Base-by-base conservation (phyloP, 352 stramenopile species). In the Phytophthora cactorum region DNA sequence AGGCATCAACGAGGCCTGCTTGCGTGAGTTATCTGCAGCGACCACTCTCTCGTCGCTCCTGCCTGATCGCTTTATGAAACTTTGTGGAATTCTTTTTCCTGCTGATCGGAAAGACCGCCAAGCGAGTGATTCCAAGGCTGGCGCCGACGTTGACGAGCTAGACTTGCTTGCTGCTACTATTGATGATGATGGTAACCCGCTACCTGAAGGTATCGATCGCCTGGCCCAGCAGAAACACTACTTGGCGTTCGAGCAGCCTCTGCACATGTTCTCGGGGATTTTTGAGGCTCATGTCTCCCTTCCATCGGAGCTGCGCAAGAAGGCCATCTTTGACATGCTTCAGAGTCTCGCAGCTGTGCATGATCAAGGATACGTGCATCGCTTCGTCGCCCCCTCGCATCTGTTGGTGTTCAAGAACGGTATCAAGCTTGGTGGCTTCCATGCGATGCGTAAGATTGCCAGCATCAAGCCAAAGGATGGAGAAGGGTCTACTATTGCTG, bases 181-280 rank as follows among this genome's bases (percentile, higher is more conserved):
- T 28, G 75, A 79, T 45, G 72, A 72, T 10, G 73, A 77, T 14
- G 71, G 74, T 1, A 72, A 73, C 53, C 52, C 55, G 25, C 25
- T 75, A 7, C 67, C 74, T 32, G 60, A 76, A 65, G 69, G 70
- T 0, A 62, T 82, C 17, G 75, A 77, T 43, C 73, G 67, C 2
- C 44, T 94, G 28, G 45, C 77, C 7, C 61, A 34, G 22, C 54
- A 73, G 31, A 82, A 79, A 34, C 84, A 96, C 57, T 96, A 94
- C 59, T 69, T 93, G 31, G 86, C 82, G 25, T 95, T 92, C 43
- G 85, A 92, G 59, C 80, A 93, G 53, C 88, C 88, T 1, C 55
- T 93, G 52, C 86, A 96, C 65, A 81, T 91, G 63, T 86, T 90
- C 39, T 87, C 86, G 5, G 82, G 84, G 4, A 79, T 95, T 52